phyloP scores from a whole-genome alignment of 2,329 filamentous ascomycete species.

The Ophiognomonia clavigignenti-juglandacearum region DNA sequence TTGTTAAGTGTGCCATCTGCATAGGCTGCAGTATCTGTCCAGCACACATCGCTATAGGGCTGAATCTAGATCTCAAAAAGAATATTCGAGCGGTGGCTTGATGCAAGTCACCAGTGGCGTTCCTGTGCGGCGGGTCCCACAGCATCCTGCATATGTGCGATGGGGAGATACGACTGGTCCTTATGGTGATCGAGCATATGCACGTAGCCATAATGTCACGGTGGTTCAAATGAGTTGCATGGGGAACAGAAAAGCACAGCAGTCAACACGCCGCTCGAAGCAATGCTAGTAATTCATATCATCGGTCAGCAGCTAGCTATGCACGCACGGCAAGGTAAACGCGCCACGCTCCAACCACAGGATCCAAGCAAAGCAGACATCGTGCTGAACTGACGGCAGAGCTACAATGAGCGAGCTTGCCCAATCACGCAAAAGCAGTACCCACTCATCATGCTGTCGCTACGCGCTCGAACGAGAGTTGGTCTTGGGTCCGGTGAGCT shows the following conservation, averaged over 20 bases:
- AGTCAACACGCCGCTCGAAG: conserved; percentile 3
- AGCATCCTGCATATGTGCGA: background rate
- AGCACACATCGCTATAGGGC: no score
- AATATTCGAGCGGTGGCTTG: background rate
- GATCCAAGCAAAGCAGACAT: background rate
- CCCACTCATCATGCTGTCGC: conserved; percentile 7
- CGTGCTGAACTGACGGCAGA: no score
- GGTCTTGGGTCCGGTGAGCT: conserved; percentile 24
- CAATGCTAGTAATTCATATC: conserved; percentile 8
- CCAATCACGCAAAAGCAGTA: conserved; percentile 7
- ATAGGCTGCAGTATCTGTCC: no score
- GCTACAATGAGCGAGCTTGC: no score
- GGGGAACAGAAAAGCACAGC: background rate
- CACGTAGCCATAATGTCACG: background rate
- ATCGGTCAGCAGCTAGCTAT: conserved; percentile 2
- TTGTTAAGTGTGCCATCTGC: no score
- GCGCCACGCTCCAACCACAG: conserved; percentile 10
- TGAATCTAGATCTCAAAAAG: background rate
- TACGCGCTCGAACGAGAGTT: conserved; percentile 28
- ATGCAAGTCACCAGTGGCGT: background rate
- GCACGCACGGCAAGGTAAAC: conserved; percentile 4
- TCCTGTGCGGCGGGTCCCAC: background rate
- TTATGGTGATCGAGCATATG: background rate
- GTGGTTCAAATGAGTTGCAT: no score
- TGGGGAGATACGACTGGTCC: no score